Evolutionary conservation across 352 stramenopile species (phyloP), one percentile per base, ranked within the genome.

Genomic region (Aphanomyces astaci): DNA sequence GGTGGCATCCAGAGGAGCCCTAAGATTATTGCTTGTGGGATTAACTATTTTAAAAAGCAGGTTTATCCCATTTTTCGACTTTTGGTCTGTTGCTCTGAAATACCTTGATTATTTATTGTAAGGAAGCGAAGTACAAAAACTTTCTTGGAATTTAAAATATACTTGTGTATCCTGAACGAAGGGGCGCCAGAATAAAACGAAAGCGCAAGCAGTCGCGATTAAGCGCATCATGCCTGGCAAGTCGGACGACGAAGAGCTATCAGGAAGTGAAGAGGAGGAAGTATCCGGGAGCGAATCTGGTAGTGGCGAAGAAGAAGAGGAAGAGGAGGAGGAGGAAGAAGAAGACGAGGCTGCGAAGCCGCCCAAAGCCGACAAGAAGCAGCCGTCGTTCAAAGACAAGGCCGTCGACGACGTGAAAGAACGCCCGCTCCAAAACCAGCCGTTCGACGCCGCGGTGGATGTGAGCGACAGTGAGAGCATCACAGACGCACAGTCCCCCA

Each of bases 391-490:
- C 33, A 3, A 66, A 54, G 28, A 22, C 11, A 17, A 52, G 54
- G 30, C 3, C 17, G 28, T 15, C n/a, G 25, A 32, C 19, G 56
- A 48, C 22, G 22, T n/a, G 3, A 68, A 68, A 27, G 62, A 68
- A 49, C 62, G 62, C 15, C 30, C 45, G 17, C 46, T 68, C 7
- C 62, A 68, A 32, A 68, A 68, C 28, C 62, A 68, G 17, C 62
- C 62, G 11, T 68, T 68, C 24, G 62, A 68, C 32, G 62, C 62
- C 22, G 62, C 62, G 11, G 22, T 68, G 0, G 62, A 68, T 59
- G 62, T 68, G 31, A 68, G 62, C 51, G 62, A 68, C 36, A 68
- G 70, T 24, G 64, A 73, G 74, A 36, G 48, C 62, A 2, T 66
- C 13, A 48, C 52, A 11, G 64, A 71, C 19, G 57, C 48, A 24